Conservation (phyloP, 768 basidiomycete species). For the Panellus pusillus region DNA sequence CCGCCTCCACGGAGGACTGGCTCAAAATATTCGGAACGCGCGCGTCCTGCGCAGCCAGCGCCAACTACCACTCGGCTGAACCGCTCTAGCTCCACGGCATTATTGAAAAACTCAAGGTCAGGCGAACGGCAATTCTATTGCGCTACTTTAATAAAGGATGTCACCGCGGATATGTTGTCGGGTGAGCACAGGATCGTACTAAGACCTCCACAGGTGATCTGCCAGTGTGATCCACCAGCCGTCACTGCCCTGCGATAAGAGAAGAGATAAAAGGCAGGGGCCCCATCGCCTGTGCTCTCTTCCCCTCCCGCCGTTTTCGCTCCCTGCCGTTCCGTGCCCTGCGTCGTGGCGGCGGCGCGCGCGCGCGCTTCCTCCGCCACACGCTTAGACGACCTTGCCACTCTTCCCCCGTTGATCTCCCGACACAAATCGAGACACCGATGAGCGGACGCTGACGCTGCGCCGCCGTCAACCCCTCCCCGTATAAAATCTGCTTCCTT, state of each 20-base stretch:
- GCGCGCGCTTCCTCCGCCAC: too few relatives aligned
- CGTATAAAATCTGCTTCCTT: neutral
- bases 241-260: conserved; percentile 20
- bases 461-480: neutral
- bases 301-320: too few relatives aligned
- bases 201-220: conserved; percentile 15
- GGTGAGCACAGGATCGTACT: conserved; percentile 11
- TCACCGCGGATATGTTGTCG: conserved; percentile 18
- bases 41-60: too few relatives aligned
- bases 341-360: too few relatives aligned
- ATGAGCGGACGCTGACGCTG: too few relatives aligned
- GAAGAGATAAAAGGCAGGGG: conserved; percentile 9
- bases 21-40: neutral
- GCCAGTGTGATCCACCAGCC: conserved; percentile 18
- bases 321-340: too few relatives aligned
- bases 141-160: conserved; percentile 1
- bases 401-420: too few relatives aligned
- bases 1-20: too few relatives aligned
- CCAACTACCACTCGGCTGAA: too few relatives aligned
- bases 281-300: neutral
- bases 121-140: conserved; percentile 9
- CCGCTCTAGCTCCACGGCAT: neutral
- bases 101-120: conserved; percentile 7
- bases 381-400: too few relatives aligned
- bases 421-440: too few relatives aligned